phyloP scores from a whole-genome alignment of 495 filamentous ascomycete genomes.

The Annulohypoxylon maeteangense region DNA sequence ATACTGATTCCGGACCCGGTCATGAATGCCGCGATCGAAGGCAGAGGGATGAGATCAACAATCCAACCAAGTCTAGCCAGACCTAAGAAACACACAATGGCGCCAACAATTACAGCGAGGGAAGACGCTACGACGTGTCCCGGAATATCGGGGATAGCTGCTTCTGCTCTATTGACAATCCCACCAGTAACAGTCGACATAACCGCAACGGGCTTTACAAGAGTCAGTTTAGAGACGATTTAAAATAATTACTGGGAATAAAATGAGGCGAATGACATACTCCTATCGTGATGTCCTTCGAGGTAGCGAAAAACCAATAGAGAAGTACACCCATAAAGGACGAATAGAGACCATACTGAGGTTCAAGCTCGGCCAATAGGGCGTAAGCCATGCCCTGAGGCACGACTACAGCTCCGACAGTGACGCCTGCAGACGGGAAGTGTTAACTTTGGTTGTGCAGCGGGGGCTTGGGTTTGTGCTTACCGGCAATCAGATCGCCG shows the following conservation, averaged over 20 bases:
- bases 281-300: slow-evolving; percentile 76
- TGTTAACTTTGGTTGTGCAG: slow-evolving; percentile 36
- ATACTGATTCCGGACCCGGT: slow-evolving; percentile 65
- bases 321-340: slow-evolving; percentile 73
- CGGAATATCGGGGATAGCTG: slow-evolving; percentile 45
- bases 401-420: slow-evolving; percentile 61
- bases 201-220: slow-evolving; percentile 83
- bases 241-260: background rate
- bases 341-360: slow-evolving; percentile 72
- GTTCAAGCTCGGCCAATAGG: slow-evolving; percentile 64
- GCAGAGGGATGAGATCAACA: slow-evolving; percentile 64
- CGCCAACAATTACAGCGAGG: slow-evolving; percentile 59
- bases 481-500: slow-evolving; percentile 60
- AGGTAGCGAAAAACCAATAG: slow-evolving; percentile 76
- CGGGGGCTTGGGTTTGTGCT: slow-evolving; percentile 24
- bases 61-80: slow-evolving; percentile 61
- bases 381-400: slow-evolving; percentile 76
- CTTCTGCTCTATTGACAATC: slow-evolving; percentile 62
- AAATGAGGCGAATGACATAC: slow-evolving; percentile 54
- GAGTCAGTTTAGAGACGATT: slow-evolving; percentile 7
- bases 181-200: slow-evolving; percentile 90
- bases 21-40: slow-evolving; percentile 65
- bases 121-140: slow-evolving; percentile 60
- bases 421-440: slow-evolving; percentile 50
- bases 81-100: slow-evolving; percentile 60